Evolutionary conservation across 441 rosid genomes (phyloP), one percentile per base, ranked within the genome.

Genomic region (Metrosideros polymorpha): DNA sequence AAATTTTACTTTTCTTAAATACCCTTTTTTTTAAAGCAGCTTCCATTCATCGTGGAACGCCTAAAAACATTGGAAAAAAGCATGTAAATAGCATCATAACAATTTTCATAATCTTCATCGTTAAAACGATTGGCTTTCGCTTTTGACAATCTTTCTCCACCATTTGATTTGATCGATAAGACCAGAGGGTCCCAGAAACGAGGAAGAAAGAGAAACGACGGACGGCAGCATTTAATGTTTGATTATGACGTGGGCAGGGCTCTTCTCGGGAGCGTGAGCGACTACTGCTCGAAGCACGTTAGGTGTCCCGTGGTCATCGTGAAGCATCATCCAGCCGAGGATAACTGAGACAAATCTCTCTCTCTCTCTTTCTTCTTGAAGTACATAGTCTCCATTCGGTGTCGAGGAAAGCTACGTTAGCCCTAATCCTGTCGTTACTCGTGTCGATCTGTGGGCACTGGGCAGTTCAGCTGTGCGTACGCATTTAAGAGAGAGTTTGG

Each of bases 261-360:
- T 82, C 85, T 96, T 52, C 91, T 95, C 7, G 98, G 98, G 66
- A 96, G 98, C 86, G 98, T 95, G 84, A 96, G 98, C 63, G 96
- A 95, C 84, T 86, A 94, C 61, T 94, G 97, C 86, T 95, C 98
- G 63, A 93, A 94, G 92, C 90, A 91, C 82, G 98, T 88, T 2
- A 93, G 91, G 88, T 96, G 98, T 84, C 97, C 97, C 1, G 95
- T 94, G 84, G 94, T 92, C 85, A 95, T 95, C 47, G 96, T 95
- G 77, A 95, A 94, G 92, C 91, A 89, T 29, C 91, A 89, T 39
- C 83, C 88, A 14, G 79, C 79, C 7, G 75, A 66, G 82, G 85
- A 88, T 25, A 71, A 49, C 51, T 86, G 77, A 90, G 54, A 50
- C 29, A 85, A 52, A 12, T 25, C 79, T 71, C n/a, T n/a, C n/a